Evolutionary conservation across 2,329 filamentous ascomycete genomes (phyloP).

Genomic region (Stagonosporopsis cucurbitacearum): DNA sequence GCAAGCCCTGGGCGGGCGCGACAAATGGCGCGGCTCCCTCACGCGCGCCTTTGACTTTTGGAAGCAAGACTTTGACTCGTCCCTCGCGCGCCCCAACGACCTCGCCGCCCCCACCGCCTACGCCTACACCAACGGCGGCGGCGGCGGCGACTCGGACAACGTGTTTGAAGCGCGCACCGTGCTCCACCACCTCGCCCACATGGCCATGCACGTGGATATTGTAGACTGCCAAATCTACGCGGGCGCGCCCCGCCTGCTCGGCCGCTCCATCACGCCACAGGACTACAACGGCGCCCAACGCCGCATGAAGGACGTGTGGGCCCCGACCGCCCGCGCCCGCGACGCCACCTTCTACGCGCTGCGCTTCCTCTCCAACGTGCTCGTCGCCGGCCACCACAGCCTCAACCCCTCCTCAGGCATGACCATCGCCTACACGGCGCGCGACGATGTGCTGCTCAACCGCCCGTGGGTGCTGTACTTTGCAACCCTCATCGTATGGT

Average conservation of each 20-base stretch:
- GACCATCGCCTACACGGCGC: constrained; percentile 70
- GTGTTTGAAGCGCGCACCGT: constrained; percentile 89
- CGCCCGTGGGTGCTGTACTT: constrained; percentile 96
- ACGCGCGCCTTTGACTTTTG: constrained; percentile 91
- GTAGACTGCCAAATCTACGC: constrained; percentile 98
- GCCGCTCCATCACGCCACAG: constrained; percentile 80
- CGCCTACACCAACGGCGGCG: constrained; percentile 37
- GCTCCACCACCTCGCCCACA: constrained; percentile 91
- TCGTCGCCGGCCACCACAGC: constrained; percentile 66
- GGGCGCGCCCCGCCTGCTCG: constrained; percentile 81
- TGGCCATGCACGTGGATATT: constrained; percentile 97
- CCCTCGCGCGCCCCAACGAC: constrained; percentile 65
- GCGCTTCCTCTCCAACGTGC: constrained; percentile 84
- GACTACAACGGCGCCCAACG: constrained; percentile 81
- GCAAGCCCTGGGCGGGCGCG: constrained; percentile 80
- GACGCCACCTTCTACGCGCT: constrained; percentile 93
- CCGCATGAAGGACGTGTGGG: constrained; percentile 89
- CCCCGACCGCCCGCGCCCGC: constrained; percentile 82
- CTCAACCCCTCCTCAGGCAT: constrained; percentile 22
- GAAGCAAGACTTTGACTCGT: constrained; percentile 89
- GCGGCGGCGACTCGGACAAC: constrained; percentile 63
- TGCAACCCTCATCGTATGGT: constrained; percentile 90
- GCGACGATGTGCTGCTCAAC: constrained; percentile 88
- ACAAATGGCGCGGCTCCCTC: constrained; percentile 87
- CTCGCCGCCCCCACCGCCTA: constrained; percentile 38